phyloP scores from a whole-genome alignment of 2,329 filamentous ascomycete species.

The Rhynchosporium graminicola region DNA sequence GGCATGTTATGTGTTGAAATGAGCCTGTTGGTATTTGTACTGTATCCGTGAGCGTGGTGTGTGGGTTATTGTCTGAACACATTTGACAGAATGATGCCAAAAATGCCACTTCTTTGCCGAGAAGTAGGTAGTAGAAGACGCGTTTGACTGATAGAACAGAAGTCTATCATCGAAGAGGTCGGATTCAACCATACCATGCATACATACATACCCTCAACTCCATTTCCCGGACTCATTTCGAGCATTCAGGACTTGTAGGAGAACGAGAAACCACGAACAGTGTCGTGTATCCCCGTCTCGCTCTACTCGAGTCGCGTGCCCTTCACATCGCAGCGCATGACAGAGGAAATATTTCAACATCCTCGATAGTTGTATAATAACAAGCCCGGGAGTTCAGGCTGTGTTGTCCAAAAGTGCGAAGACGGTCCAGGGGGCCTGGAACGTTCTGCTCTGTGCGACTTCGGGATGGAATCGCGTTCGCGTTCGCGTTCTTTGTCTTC shows the following conservation, averaged over 20 bases:
- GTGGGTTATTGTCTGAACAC: background rate
- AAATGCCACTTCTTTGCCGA: background rate
- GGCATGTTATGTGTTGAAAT: background rate
- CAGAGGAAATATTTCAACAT: background rate
- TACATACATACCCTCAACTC: no score
- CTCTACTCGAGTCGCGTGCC: conserved; percentile 4
- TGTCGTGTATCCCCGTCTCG: background rate
- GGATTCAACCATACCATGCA: no score
- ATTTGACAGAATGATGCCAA: background rate
- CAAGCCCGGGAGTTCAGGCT: background rate
- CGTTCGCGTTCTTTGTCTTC: background rate
- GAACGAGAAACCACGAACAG: background rate
- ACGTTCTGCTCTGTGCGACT: background rate
- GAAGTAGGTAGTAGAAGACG: background rate
- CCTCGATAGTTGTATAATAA: background rate
- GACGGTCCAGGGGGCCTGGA: background rate
- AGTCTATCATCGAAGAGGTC: no score
- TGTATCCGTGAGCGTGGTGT: background rate
- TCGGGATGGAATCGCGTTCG: background rate
- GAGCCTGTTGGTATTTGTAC: background rate
- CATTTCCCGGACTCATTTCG: background rate
- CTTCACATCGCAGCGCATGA: background rate
- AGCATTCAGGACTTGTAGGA: no score
- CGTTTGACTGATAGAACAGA: no score
- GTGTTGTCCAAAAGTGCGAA: background rate